Percentiles rank a stretch among this genome's conserved stretches.
Evolutionary conservation across 306 rosid genomes (phyloP).

Genomic region (Elaeagnus macrophylla): DNA sequence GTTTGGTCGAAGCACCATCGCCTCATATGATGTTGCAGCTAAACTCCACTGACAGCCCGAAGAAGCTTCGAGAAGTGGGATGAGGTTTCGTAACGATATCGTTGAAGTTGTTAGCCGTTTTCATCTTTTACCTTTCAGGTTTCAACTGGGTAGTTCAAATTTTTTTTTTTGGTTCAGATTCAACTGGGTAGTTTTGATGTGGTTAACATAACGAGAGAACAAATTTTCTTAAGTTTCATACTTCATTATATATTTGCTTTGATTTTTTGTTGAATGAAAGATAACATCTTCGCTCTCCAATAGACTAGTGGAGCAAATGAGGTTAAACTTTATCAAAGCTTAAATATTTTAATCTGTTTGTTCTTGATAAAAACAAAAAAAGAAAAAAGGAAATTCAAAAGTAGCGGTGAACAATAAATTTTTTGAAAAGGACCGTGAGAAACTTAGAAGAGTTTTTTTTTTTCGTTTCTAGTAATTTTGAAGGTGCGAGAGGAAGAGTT

Average conservation of each 20-base stretch:
- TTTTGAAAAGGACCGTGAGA: conserved; percentile 7
- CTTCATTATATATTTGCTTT: no score
- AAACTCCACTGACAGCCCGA: conserved; percentile 70
- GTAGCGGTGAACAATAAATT: not conserved
- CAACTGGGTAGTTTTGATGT: not conserved
- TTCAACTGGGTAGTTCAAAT: no score
- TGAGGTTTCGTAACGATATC: conserved; percentile 63
- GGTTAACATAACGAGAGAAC: no score
- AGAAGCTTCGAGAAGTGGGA: conserved; percentile 80
- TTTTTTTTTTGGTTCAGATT: no score
- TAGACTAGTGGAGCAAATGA: no score
- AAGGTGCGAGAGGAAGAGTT: no score
- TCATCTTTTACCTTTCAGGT: not conserved
- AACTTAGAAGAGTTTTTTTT: conserved; percentile 1
- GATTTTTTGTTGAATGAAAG: no score
- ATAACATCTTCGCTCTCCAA: no score
- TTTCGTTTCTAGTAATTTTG: no score
- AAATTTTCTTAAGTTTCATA: no score
- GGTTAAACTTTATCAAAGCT: no score
- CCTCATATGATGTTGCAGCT: conserved; percentile 81
- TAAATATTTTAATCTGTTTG: not conserved
- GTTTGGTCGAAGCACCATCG: conserved; percentile 27
- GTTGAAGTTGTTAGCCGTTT: conserved; percentile 16
- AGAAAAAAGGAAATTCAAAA: conserved; percentile 4
- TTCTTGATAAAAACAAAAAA: conserved; percentile 2